Base-by-base conservation (phyloP, 305 asterid genomes). In the Plantago lanceolata region DNA sequence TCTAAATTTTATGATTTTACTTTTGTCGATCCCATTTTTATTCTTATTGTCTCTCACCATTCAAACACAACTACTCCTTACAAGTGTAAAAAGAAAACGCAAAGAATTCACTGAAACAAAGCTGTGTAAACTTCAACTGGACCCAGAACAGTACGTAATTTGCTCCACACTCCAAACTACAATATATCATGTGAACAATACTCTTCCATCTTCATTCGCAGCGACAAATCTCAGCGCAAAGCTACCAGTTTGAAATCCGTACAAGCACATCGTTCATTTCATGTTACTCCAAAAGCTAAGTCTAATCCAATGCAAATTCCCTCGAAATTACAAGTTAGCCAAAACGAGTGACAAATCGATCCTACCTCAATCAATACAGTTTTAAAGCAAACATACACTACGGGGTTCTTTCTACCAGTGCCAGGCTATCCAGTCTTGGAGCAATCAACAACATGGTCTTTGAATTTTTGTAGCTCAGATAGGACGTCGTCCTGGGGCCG, bases 391-490 rank as follows among this genome's bases (percentile, higher is more conserved):
- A 1, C 8, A 31, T 47, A 35, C 51, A 45, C 55, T 48, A 45
- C 8, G 33, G n/a, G 20, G 59, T 58, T 48, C 35, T 37, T 5
- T 14, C 31, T 37, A 45, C 29, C 13, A 59, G 50, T 37, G 24
- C 59, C 26, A 4, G 16, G 28, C 37, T 6, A 28, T 75, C 74
- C 43, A 48, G 78, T 63, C 86, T 84, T 84, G 17, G 95, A 66
- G 81, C 98, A 91, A 69, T 83, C 90, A 11, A 84, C 64, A 40
- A 89, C 89, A 61, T 92, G 96, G 73, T 86, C 95, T 68, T 89
- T 92, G 65, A 92, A 92, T 19, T 83, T 81, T 45, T 86, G 89
- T 58, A 92, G 90, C 85, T 92, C 98, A 1, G 80, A 75, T 67
- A 88, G 28, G 19, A 89, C 98, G 59, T 88, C 97, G 4, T 84